phyloP scores from a whole-genome alignment of 2,329 filamentous ascomycete genomes.

The Leptographium galeiforme region DNA sequence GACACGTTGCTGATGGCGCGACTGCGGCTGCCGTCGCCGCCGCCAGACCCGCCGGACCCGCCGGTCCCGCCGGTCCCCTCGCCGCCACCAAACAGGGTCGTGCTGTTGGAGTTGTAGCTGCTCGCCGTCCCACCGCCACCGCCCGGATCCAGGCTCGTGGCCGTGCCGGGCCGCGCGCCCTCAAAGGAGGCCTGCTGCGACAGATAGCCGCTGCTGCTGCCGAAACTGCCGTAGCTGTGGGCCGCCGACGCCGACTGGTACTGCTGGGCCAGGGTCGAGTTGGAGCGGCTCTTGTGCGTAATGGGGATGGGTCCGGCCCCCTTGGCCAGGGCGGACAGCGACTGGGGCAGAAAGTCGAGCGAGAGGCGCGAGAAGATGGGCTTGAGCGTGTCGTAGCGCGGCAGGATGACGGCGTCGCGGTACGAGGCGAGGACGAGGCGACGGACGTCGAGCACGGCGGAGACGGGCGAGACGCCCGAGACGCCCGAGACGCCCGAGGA shows the following conservation, averaged over 20 bases:
- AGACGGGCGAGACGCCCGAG: slow-evolving; percentile 29
- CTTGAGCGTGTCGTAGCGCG: slow-evolving; percentile 78
- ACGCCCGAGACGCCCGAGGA: slow-evolving; percentile 11
- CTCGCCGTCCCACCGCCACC: slow-evolving; percentile 29
- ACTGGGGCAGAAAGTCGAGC: slow-evolving; percentile 58
- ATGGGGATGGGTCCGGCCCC: slow-evolving; percentile 28
- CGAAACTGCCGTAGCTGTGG: slow-evolving; percentile 9
- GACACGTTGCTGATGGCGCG: slow-evolving; percentile 80
- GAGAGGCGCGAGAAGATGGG: slow-evolving; percentile 80
- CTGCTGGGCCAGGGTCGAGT: slow-evolving; percentile 8
- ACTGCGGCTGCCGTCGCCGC: slow-evolving; percentile 46
- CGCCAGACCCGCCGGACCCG: slow-evolving; percentile 19
- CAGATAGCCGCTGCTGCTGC: slow-evolving; percentile 9
- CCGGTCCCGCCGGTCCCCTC: slow-evolving; percentile 18
- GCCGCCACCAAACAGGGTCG: slow-evolving; percentile 62
- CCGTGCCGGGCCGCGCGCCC: slow-evolving; percentile 52
- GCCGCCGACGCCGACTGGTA: neutral
- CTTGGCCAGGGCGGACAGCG: slow-evolving; percentile 30
- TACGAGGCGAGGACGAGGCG: slow-evolving; percentile 78
- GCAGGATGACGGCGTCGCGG: slow-evolving; percentile 77
- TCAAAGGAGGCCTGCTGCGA: slow-evolving; percentile 23
- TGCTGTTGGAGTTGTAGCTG: slow-evolving; percentile 68
- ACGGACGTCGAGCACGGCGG: slow-evolving; percentile 63
- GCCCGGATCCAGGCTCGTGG: slow-evolving; percentile 59
- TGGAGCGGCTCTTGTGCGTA: slow-evolving; percentile 16